Percentiles rank a stretch among this genome's conserved stretches.
Conservation (phyloP, 225 moss, liverwort and hornwort genomes). For the Pleurozium schreberi region DNA sequence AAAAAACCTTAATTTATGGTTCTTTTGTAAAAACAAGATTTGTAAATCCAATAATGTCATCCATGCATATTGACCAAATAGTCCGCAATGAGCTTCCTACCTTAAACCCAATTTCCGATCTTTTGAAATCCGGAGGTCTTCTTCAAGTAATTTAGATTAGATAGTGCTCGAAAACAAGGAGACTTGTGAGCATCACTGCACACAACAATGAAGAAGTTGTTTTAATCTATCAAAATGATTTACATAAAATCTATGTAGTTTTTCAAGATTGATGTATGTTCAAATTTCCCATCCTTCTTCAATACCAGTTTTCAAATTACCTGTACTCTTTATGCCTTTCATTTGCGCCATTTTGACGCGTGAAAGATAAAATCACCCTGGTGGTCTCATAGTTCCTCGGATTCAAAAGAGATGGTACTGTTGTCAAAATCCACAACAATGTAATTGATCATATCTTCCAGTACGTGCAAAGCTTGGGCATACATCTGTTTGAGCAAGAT, state of each 20-base stretch:
- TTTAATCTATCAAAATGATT: too few species aligned
- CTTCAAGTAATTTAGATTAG: too few species aligned
- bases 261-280: not conserved
- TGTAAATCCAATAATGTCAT: not conserved
- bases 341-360: not conserved
- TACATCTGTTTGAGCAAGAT: not conserved
- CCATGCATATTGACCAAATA: not conserved
- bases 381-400: not conserved
- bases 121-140: too few species aligned
- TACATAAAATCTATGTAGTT: not conserved
- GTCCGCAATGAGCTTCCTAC: not conserved
- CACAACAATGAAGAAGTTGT: not conserved
- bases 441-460: not conserved
- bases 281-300: not conserved
- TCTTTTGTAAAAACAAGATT: not conserved
- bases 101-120: not conserved
- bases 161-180: not conserved
- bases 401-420: not conserved
- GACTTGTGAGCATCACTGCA: not conserved
- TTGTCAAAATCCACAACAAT: not conserved
- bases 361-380: not conserved
- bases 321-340: not conserved
- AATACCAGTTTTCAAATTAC: not conserved
- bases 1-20: accelerated
- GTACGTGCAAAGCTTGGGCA: not conserved